Conservation (phyloP, 208 protist genomes). For the Sergeia podlipaevii region DNA sequence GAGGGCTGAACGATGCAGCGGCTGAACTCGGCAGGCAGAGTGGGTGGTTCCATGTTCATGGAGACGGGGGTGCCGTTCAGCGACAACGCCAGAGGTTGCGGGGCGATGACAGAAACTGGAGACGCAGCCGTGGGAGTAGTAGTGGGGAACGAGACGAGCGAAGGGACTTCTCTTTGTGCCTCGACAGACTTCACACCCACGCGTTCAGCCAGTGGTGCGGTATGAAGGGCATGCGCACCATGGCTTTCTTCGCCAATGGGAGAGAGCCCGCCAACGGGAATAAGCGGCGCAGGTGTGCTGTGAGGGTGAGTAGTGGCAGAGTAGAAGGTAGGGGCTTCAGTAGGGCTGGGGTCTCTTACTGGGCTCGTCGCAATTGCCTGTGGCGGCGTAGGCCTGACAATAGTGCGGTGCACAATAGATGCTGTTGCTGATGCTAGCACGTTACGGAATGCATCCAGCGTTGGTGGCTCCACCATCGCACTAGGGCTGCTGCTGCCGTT, state of each 20-base stretch:
- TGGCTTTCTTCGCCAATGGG: constrained; percentile 12
- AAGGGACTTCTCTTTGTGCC: not conserved
- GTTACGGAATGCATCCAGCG: constrained; percentile 44
- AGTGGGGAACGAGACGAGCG: not conserved
- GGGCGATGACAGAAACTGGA: not conserved
- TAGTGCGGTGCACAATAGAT: no score
- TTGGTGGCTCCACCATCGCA: constrained; percentile 20
- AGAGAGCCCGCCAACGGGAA: not conserved
- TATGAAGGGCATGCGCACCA: not conserved
- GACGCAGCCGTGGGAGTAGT: not conserved
- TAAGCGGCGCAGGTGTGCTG: not conserved
- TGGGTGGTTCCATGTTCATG: not conserved
- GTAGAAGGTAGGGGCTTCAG: no score
- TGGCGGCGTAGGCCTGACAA: no score
- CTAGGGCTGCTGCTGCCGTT: not conserved
- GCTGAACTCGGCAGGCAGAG: constrained; percentile 2
- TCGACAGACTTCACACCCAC: not conserved
- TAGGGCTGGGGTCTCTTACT: no score
- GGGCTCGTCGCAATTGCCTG: no score
- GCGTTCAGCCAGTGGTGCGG: not conserved
- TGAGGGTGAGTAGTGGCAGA: constrained; percentile 4
- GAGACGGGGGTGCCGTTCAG: not conserved
- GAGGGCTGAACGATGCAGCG: constrained; percentile 5
- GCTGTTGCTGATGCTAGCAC: no score
- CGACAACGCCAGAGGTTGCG: constrained; percentile 1